Evolutionary conservation across 179 eudicot species (phyloP), one percentile per base, ranked within the genome.

Genomic region (Corrigiola litoralis): DNA sequence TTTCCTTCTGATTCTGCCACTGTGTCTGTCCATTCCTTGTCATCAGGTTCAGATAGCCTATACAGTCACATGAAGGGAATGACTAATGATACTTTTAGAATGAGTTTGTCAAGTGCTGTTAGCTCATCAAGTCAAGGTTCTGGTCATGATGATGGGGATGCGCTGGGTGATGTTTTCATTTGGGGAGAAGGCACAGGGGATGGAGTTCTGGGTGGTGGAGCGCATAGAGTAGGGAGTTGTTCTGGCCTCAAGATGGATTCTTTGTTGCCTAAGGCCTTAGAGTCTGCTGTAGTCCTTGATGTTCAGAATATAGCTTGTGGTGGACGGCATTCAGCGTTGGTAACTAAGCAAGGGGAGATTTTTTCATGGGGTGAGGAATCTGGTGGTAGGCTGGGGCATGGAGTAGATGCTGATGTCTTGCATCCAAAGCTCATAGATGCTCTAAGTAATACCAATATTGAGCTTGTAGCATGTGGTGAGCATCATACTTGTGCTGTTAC

Each of bases 111-210:
- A 40, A 94, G 99, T 80, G 99, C 91, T 64, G 97, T 94, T 72
- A 94, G 99, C 79, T 90, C 97, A 63, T 90, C 99, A 63, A 94
- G 96, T 70, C 99, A 94, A 69, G 97, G 99, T 40, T 94, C 99
- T 65, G 97, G 97, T 63, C 96, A 88, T 75, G 99, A 94, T 67
- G 99, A 94, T 62, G 90, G 92, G 65, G 96, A 90, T 80, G 91
- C 97, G 55, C 69, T 90, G 49, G 99, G 99, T 13, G 99, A 94
- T 72, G 97, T 90, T 76, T 94, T 94, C 65, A 81, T 90, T 46
- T 94, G 99, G 99, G 99, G 99, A 61, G 97, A 94, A 86, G 87
- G 89, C 44, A 82, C 82, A 16, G 99, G 97, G 25, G 99, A 94
- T 68, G 91, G 95, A 46, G 70, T 88, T 69, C 46, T 94, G 32